Base-by-base conservation (phyloP, 1,284 basidiomycete species). In the Cryptococcus depauperatus region DNA sequence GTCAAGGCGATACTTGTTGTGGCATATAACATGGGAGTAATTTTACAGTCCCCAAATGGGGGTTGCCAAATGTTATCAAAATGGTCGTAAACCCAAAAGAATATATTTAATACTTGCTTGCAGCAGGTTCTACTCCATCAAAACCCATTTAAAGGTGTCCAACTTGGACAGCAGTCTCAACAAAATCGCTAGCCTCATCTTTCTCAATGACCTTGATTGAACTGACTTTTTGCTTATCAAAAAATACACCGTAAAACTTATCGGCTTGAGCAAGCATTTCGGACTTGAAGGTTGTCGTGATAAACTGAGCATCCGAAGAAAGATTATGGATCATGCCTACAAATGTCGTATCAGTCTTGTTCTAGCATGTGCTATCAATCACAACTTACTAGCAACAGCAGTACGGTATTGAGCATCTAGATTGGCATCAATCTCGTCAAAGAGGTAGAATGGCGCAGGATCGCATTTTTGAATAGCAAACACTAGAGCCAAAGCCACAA, bases 401-500 rank as follows among this genome's bases (percentile, higher is more conserved):
- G 92, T 96, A 34, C 93, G 84, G 56, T 97, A 96, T 73, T 97
- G 90, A 5, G 93, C 89, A 61, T 99, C 95, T 43, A 99, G 77
- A 61, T 97, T 97, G 41, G 93, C 93, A 61, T 98, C 93, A 62
- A 97, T 97, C 82, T 99, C 95, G 67, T 99, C 95, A 64, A 98
- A 98, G n/a, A 99, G 77, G 71, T 98, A 98, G 75, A 99, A 99
- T 1, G 95, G 95, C 0, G 95, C 95, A 1, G 95, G 95, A 64
- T 99, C 95, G 68, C 92, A 97, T 71, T 95, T 96, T 69, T 99
- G 95, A 58, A 98, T 98, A 7, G 93, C 91, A 64, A 98, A 98
- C 16, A 99, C 92, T 84, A 57, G 1, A 1, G 95, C 90, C 23
- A 99, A 80, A 0, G 95, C 95, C 4, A 98, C 95, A 10, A 99